These are phyloP conservation scores for Penicillium freii DNA, from an alignment of 2,329 filamentous ascomycete species.

Conservation along the genomic window DNA sequence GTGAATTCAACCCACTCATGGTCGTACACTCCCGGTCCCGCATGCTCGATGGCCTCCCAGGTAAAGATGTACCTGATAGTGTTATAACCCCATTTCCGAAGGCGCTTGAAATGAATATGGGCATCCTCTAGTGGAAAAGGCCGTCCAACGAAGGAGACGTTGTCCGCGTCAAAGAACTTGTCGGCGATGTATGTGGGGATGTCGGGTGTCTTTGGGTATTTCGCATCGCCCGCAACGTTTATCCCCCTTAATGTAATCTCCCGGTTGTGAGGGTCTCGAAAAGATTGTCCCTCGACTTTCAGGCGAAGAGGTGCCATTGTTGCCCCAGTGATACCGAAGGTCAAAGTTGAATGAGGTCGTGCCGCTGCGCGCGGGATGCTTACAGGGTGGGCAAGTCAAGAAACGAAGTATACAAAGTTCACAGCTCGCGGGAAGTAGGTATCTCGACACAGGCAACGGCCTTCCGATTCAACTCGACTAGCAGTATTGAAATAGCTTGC, in stretches of 20 bases:
- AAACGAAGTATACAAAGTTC: background rate
- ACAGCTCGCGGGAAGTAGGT: background rate
- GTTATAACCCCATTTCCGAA: conserved; percentile 92
- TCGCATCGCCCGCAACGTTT: conserved; percentile 87
- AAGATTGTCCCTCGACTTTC: conserved; percentile 78
- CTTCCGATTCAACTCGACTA: background rate
- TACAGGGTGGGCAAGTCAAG: background rate
- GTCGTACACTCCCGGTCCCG: conserved; percentile 86
- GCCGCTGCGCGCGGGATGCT: background rate
- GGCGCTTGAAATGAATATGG: conserved; percentile 76
- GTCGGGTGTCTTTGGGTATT: conserved; percentile 78
- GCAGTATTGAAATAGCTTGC: background rate
- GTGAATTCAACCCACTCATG: conserved; percentile 92
- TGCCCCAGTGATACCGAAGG: background rate
- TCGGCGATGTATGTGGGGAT: conserved; percentile 74
- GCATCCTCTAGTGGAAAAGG: conserved; percentile 84
- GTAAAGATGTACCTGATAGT: conserved; percentile 96
- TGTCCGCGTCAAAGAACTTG: conserved; percentile 88
- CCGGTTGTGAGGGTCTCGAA: conserved; percentile 76
- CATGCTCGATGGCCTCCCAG: conserved; percentile 97
- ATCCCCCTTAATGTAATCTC: conserved; percentile 90
- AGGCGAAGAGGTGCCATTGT: conserved; percentile 73
- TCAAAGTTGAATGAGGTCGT: background rate
- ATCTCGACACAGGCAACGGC: background rate
- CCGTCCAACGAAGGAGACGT: conserved; percentile 80